Conservation (phyloP, 2,329 filamentous ascomycete species). For the Colletotrichum sp. region DNA sequence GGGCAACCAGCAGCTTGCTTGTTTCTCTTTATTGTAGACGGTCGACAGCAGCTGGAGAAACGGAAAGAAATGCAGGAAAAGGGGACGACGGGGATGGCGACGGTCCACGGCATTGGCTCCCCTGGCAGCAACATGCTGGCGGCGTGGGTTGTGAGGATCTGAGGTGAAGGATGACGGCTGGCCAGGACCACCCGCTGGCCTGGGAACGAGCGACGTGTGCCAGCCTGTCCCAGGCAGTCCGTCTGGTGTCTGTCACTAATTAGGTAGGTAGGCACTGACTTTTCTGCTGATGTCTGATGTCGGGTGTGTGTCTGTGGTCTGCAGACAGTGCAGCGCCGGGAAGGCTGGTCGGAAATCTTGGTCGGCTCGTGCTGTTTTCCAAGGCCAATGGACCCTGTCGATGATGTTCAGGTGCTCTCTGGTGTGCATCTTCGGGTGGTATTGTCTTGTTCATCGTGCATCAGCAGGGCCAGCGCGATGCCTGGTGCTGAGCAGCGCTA, state of each 20-base stretch:
- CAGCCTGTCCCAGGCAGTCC: slow-evolving; percentile 12
- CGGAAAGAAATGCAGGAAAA: background rate
- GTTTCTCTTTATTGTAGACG: background rate
- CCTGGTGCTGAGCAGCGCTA: slow-evolving; percentile 16
- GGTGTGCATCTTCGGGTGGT: background rate
- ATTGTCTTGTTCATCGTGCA: slow-evolving; percentile 15
- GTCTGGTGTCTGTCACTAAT: slow-evolving; percentile 4
- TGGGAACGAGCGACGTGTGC: slow-evolving; percentile 5
- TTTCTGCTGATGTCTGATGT: background rate
- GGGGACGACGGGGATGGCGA: background rate
- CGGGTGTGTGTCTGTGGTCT: background rate
- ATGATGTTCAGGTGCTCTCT: background rate
- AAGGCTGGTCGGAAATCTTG: background rate
- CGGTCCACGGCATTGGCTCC: slow-evolving; percentile 1
- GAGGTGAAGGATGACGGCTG: background rate
- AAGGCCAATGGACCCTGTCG: background rate
- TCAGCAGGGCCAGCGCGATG: slow-evolving; percentile 2
- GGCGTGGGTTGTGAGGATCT: background rate
- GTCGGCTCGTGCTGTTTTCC: background rate
- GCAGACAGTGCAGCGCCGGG: background rate
- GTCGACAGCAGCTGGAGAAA: background rate
- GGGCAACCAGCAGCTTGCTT: background rate
- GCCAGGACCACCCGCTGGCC: slow-evolving; percentile 9
- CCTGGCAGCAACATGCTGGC: background rate
- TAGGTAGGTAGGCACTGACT: slow-evolving; percentile 10